phyloP scores from a whole-genome alignment of 441 rosid species.

The Biscutella auriculata region DNA sequence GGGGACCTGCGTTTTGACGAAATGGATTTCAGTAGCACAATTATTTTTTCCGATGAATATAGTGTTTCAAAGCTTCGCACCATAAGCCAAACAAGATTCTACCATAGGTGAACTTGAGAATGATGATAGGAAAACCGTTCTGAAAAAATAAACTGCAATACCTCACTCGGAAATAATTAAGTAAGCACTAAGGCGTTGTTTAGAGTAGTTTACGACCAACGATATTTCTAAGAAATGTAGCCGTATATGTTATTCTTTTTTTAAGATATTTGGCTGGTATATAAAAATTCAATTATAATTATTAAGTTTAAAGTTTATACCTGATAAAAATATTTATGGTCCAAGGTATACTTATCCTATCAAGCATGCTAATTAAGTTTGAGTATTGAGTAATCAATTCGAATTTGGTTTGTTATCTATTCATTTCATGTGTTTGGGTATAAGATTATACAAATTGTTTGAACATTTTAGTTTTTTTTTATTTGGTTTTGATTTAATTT shows the following conservation, averaged over 20 bases:
- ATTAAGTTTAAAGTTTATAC: no score
- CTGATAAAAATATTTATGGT: no score
- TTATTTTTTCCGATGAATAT: conserved; percentile 48
- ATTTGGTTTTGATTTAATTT: no score
- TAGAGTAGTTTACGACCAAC: not conserved
- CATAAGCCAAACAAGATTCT: conserved; percentile 21
- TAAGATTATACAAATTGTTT: no score
- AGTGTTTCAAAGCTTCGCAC: conserved; percentile 43
- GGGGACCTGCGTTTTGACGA: conserved; percentile 31
- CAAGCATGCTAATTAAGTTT: no score
- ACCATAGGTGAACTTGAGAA: conserved; percentile 19
- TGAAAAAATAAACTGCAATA: conserved; percentile 8
- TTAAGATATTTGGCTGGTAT: not conserved
- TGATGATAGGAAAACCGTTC: conserved; percentile 21
- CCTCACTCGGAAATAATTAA: conserved; percentile 3
- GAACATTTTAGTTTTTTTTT: no score
- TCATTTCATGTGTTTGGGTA: no score
- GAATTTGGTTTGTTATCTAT: no score
- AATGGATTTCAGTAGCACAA: conserved; percentile 51
- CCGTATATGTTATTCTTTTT: conserved; percentile 5
- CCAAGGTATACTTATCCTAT: no score
- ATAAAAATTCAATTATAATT: no score
- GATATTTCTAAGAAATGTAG: conserved; percentile 2
- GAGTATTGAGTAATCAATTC: no score
- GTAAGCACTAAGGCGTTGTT: conserved; percentile 15